phyloP scores from a whole-genome alignment of 1,284 basidiomycete genomes.

The Naganishia sp. region DNA sequence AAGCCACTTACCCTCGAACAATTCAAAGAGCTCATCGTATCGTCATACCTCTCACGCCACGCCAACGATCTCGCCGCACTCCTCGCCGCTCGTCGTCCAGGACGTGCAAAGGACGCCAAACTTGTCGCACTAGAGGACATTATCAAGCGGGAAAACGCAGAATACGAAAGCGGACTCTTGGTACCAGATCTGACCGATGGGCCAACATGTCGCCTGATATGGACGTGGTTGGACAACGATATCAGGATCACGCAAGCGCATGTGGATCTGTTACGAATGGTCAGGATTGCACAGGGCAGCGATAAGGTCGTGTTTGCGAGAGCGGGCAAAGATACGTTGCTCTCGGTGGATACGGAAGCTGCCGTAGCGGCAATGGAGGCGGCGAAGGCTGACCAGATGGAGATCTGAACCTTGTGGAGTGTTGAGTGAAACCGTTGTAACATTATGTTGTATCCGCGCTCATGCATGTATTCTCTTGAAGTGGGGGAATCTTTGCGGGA shows the following conservation, averaged over 20 bases:
- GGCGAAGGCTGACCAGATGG: background rate
- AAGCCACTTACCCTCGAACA: constrained; percentile 66
- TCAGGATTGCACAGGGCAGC: constrained; percentile 17
- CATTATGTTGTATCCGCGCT: too few relatives aligned
- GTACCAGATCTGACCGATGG: constrained; percentile 78
- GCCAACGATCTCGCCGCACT: constrained; percentile 70
- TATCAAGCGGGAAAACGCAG: constrained; percentile 66
- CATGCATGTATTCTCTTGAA: too few relatives aligned
- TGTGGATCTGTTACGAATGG: constrained; percentile 55
- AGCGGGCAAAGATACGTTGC: constrained; percentile 27
- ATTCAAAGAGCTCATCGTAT: constrained; percentile 66
- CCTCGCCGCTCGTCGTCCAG: constrained; percentile 65
- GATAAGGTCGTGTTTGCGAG: constrained; percentile 11
- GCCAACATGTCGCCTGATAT: constrained; percentile 70
- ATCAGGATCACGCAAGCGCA: constrained; percentile 59
- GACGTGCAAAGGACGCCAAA: constrained; percentile 72
- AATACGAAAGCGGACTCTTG: constrained; percentile 81
- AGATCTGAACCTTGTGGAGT: too few relatives aligned
- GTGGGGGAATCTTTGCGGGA: too few relatives aligned
- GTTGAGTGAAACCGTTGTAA: too few relatives aligned
- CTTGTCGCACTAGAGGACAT: constrained; percentile 72
- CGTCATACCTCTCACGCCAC: constrained; percentile 73
- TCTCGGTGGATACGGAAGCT: constrained; percentile 9
- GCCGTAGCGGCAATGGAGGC: background rate
- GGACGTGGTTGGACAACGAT: constrained; percentile 74